Evolutionary conservation across 176 grass and related monocot genomes (phyloP), one percentile per base, ranked within the genome.

Genomic region (Eragrostis curvula): DNA sequence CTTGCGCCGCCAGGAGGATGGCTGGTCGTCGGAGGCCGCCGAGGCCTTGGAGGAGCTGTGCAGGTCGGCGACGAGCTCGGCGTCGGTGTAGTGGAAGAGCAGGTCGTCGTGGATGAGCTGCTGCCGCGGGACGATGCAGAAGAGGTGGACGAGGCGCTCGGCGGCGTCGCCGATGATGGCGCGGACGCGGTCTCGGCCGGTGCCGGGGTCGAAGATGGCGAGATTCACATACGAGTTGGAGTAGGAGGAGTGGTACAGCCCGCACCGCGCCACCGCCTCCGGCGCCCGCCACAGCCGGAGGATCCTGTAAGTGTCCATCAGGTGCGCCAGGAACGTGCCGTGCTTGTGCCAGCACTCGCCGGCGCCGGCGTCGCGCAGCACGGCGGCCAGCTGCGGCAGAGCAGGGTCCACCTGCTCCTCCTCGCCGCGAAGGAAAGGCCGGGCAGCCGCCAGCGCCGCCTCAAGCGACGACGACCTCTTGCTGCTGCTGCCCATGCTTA

Each of bases 321-420:
- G 95, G 74, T 97, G 95, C n/a, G 90, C 81, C 36, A 97, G 86
- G 88, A 97, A 97, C 24, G 95, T 94, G 86, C 88, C 87, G 84
- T 97, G 92, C 90, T 97, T 97, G 95, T 97, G 95, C 83, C 81
- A 97, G 92, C 95, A 97, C 92, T 97, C 90, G 49, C 84, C 90
- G 70, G 92, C 92, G 50, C 92, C 92, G 0, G 87, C 88, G 0
- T 81, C 87, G 28, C 88, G 84, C 29, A 97, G 86, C 9, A 93
- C 88, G 58, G 86, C 29, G 21, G 88, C 51, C 21, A 98, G 82
- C 15, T 32, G 44, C 1, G 95, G 86, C 23, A 98, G 95, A 0
- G 78, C 79, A 3, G 95, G 88, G 84, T 97, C 95, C 14, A 78
- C 81, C 16, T 53, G 32, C 7, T 63, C 50, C 44, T 87, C 83